Evolutionary conservation across 2,329 filamentous ascomycete species (phyloP), one percentile per base, ranked within the genome.

Genomic region (Cordyceps pruinosa): DNA sequence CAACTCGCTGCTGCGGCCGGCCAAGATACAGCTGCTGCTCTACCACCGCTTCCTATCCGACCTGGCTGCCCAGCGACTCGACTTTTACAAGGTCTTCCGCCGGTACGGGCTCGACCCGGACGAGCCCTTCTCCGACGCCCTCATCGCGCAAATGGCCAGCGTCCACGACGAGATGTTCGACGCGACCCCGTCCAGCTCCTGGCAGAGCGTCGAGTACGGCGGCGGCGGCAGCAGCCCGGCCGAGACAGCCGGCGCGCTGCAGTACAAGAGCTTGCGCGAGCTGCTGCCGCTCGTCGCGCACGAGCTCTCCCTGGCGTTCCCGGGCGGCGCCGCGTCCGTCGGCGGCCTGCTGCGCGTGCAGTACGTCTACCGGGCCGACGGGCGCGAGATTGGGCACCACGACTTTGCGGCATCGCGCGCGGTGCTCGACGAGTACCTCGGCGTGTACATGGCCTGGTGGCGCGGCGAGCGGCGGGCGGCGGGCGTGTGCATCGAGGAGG

Each of bases 1-100:
- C 23, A 75, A 83, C 1, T 82, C 85, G 0, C 78, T 90, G 45
- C 81, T 93, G 30, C 82, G 88, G 12, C 89, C 90, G 0, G 89
- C 91, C 1, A 84, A 87, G 64, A 86, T 97, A 59, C 94, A 99
- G 68, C 77, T 97, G 0, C 91, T 95, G 71, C 76, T 97, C 0
- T 99, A 97, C 68, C 91, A 93, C 62, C 85, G 86, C 26, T 84
- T 97, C 54, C 77, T 99, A n/a, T 83, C 85, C 10, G 80, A 85
- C 3, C 83, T 97, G 65, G 89, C 87, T 1, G 79, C 83, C 0
- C 86, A 86, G 50, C 79, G 80, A 8, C 78, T 96, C 0, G 82
- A 90, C 57, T 89, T 90, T 35, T 71, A 82, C 21, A 73, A 77
- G 0, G 77, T 97, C 1, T 85, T 93, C 58, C 69, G 77, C 7